Evolutionary conservation across 352 stramenopile genomes (phyloP).

Genomic region (Elongisporangium senticosum): DNA sequence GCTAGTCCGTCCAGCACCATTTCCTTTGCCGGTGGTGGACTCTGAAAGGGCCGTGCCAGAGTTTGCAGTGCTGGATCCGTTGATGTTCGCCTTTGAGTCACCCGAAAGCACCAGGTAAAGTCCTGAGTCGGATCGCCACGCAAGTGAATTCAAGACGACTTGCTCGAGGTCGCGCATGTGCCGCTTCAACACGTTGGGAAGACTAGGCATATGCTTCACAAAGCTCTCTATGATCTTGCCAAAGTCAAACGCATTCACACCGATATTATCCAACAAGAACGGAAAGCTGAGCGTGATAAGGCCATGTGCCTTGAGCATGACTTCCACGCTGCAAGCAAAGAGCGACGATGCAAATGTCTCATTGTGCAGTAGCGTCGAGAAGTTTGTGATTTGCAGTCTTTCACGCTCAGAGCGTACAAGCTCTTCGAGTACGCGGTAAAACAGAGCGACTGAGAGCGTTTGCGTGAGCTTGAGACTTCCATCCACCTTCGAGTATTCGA

Average conservation of each 20-base stretch:
- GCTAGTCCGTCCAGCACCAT: conserved; percentile 17
- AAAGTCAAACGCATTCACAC: conserved; percentile 84
- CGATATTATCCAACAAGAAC: conserved; percentile 64
- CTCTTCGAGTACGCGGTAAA: conserved; percentile 77
- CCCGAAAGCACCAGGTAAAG: conserved; percentile 59
- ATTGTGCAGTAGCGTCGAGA: conserved; percentile 78
- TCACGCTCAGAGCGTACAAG: conserved; percentile 63
- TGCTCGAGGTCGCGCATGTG: conserved; percentile 86
- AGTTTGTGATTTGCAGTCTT: conserved; percentile 64
- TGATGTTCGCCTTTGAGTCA: conserved; percentile 10
- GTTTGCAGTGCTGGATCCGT: not conserved
- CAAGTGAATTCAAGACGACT: conserved; percentile 71
- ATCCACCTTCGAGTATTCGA: conserved; percentile 51
- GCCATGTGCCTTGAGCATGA: conserved; percentile 79
- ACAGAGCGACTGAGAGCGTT: conserved; percentile 59
- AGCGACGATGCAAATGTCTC: conserved; percentile 70
- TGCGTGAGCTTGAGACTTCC: conserved; percentile 72
- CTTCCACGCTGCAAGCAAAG: conserved; percentile 80
- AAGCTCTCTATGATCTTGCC: conserved; percentile 85
- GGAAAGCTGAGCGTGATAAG: conserved; percentile 84
- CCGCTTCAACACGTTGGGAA: conserved; percentile 73
- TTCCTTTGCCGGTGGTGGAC: conserved; percentile 13
- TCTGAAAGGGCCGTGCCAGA: conserved; percentile 6
- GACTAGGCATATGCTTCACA: conserved; percentile 68
- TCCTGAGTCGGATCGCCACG: conserved; percentile 67